Percentiles rank a stretch among this genome's conserved stretches.
These are phyloP conservation scores for Chlorella sp. DNA, from an alignment of 139 green algal species.

Conservation along the genomic window DNA sequence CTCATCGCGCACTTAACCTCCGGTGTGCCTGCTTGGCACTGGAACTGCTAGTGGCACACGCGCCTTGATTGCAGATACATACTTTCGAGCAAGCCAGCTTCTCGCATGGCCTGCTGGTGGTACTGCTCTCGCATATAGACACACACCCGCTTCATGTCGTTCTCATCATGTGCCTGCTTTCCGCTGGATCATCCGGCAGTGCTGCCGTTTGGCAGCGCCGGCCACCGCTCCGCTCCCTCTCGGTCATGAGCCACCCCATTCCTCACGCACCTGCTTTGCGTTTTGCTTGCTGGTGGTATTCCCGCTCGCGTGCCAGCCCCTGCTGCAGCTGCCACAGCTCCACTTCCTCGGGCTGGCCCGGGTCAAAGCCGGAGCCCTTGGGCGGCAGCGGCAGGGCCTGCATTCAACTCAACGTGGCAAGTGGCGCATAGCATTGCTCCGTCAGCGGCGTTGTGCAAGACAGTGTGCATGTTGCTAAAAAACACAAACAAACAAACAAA, in stretches of 20 bases:
- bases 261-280: conserved; percentile 18
- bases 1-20: not conserved
- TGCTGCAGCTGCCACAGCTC: conserved; percentile 44
- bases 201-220: not conserved
- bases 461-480: not conserved
- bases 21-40: not conserved
- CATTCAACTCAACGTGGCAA: not conserved
- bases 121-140: no score
- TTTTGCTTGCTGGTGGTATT: conserved; percentile 29
- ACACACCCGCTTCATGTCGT: no score
- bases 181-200: no score
- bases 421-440: not conserved
- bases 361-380: not conserved
- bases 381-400: conserved; percentile 5
- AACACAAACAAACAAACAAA: no score
- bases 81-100: no score
- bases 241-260: not conserved
- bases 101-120: no score
- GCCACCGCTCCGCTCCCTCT: no score
- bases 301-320: conserved; percentile 33
- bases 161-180: no score
- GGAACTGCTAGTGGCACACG: no score
- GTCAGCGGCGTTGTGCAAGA: not conserved
- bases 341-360: conserved; percentile 8
- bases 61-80: no score